These are phyloP conservation scores for Licmophora abbreviata DNA, from an alignment of 108 stramenopile genomes.

Conservation along the genomic window DNA sequence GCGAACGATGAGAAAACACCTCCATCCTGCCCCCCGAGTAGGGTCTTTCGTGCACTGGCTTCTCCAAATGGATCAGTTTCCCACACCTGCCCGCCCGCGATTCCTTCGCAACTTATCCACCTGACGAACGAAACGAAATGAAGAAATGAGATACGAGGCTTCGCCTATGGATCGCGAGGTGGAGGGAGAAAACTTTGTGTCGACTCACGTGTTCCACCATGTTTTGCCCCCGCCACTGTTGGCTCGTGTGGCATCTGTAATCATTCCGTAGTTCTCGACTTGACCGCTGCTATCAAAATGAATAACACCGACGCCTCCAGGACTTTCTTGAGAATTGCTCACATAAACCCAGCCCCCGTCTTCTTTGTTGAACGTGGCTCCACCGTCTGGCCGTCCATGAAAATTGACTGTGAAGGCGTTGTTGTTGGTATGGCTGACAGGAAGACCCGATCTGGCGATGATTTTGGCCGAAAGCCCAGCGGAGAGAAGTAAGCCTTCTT, in stretches of 20 bases:
- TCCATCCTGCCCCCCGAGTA: background rate
- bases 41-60: background rate
- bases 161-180: no score
- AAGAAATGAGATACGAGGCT: no score
- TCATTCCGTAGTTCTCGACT: constrained; percentile 12
- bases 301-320: constrained; percentile 13
- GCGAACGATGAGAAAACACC: constrained; percentile 37
- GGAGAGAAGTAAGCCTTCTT: constrained; percentile 17
- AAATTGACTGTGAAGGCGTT: constrained; percentile 9
- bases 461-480: constrained; percentile 16
- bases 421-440: constrained; percentile 11
- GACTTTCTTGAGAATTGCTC: constrained; percentile 1
- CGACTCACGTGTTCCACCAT: background rate
- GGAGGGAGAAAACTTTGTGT: no score
- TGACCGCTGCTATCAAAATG: constrained; percentile 10
- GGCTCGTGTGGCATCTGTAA: background rate
- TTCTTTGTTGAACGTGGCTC: constrained; percentile 16
- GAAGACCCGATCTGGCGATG: constrained; percentile 17
- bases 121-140: no score
- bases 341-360: constrained; percentile 22
- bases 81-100: background rate
- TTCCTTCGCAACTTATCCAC: constrained; percentile 1
- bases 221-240: constrained; percentile 5
- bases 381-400: constrained; percentile 34
- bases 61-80: background rate